Base-by-base conservation (phyloP, 2,329 filamentous ascomycete species). In the Cladosporium sp. region DNA sequence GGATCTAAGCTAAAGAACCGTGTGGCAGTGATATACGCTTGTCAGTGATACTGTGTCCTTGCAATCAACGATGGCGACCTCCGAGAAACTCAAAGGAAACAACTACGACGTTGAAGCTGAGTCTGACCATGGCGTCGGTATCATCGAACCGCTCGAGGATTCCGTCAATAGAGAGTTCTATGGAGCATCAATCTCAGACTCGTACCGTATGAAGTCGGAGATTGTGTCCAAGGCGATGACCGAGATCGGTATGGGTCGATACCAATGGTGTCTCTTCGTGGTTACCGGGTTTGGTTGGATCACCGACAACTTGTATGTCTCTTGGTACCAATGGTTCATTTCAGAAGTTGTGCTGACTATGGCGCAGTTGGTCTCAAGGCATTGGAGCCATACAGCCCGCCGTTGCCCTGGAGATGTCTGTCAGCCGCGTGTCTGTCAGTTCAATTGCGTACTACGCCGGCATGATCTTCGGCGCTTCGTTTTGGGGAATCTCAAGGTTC, bases 241-340 rank as follows among this genome's bases (percentile, higher is more conserved):
- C 8, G 54, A 94, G 69, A 93, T 93, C 66, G 90, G 90, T 30
- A 93, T 94, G 74, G 90, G 90, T 36, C 80, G 79, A 59, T 94
- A 94, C 69, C 90, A 94, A 69, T 93, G 89, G 89, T 81, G 89
- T 67, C 77, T 95, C 3, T 95, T 94, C 69, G 74, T 86, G 36
- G 78, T 93, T 0, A 92, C 88, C 68, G 90, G 90, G 1, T 90
- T 90, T 69, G 90, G 90, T 20, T 94, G 90, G 89, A 84, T 91
- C 70, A 88, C 89, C 15, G 90, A 94, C 72, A 93, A 92, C 73
- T 77, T 90, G 25, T 91, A 88, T 88, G 80, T 90, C 89, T 2
- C 76, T 92, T 14, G 89, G 25, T 85, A 1, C 79, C 80, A 51
- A n/a, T n/a, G n/a, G n/a, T n/a, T 88, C 91, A 66, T 93, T 93